Conservation (phyloP, 495 filamentous ascomycete genomes). For the Tuber calosporum region DNA sequence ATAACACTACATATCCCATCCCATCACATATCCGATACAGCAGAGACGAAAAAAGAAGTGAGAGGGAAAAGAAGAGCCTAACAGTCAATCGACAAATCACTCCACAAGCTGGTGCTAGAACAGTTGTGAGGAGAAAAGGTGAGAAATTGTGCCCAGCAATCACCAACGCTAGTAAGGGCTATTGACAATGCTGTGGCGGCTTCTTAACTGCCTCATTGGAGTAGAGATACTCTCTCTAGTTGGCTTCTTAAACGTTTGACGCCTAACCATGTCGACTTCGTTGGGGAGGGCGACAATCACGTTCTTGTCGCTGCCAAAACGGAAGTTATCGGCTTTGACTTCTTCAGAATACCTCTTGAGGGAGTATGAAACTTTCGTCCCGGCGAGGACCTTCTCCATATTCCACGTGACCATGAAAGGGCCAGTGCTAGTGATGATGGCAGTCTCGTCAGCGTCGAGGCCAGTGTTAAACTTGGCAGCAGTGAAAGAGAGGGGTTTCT, state of each 20-base stretch:
- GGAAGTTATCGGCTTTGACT: constrained; percentile 98
- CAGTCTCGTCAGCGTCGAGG: constrained; percentile 68
- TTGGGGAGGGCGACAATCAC: constrained; percentile 95
- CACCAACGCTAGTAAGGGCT: constrained; percentile 31
- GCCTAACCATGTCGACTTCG: constrained; percentile 94
- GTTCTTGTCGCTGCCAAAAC: constrained; percentile 92
- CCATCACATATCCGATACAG: neutral
- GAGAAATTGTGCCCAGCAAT: neutral
- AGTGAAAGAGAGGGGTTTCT: constrained; percentile 76
- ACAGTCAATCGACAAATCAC: neutral
- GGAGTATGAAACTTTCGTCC: constrained; percentile 76
- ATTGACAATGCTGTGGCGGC: constrained; percentile 33
- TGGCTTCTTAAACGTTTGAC: constrained; percentile 72
- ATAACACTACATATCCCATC: neutral
- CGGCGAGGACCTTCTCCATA: constrained; percentile 73
- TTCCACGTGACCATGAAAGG: constrained; percentile 97
- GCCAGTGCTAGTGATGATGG: constrained; percentile 93
- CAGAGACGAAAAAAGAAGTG: neutral
- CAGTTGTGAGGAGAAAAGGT: neutral
- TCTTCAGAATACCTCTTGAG: constrained; percentile 95
- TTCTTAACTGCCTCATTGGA: constrained; percentile 43
- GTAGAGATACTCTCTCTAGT: constrained; percentile 85
- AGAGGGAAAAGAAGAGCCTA: neutral
- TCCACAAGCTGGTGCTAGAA: neutral
- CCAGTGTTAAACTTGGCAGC: constrained; percentile 91